A percentile compares a stretch with the other conserved stretches of the same genome.
Evolutionary conservation across 2,329 filamentous ascomycete species (phyloP).

Genomic region (Sarocladiaceae sp.): DNA sequence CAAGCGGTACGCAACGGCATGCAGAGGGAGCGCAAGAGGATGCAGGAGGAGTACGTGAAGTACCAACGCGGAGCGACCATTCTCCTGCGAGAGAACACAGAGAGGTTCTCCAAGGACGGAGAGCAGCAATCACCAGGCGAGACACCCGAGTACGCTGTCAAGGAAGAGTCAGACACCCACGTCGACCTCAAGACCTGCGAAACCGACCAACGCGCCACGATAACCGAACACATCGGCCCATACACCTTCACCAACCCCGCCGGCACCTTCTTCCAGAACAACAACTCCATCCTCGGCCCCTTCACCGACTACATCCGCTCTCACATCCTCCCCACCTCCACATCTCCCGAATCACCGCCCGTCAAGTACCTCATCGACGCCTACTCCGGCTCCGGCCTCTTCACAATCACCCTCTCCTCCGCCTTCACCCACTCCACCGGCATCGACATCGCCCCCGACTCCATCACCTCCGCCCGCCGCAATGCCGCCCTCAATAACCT

Average conservation of each 20-base stretch:
- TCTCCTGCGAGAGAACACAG: constrained; percentile 78
- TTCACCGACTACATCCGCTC: constrained; percentile 86
- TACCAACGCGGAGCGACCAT: constrained; percentile 84
- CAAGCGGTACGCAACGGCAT: constrained; percentile 76
- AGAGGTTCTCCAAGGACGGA: constrained; percentile 50
- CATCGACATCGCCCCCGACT: constrained; percentile 79
- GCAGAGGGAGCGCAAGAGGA: constrained; percentile 68
- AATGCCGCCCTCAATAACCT: constrained; percentile 78
- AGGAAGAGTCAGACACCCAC: constrained; percentile 48
- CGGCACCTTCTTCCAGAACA: constrained; percentile 98
- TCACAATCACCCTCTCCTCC: constrained; percentile 85
- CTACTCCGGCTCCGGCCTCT: constrained; percentile 94
- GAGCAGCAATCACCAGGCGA: constrained; percentile 18
- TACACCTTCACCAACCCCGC: constrained; percentile 88
- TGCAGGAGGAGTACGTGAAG: constrained; percentile 60
- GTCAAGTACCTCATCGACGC: constrained; percentile 93
- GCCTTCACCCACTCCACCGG: constrained; percentile 80
- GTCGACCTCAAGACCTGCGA: constrained; percentile 82
- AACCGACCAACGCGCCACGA: constrained; percentile 74
- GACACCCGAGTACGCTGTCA: constrained; percentile 28
- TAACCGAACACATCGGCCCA: constrained; percentile 81
- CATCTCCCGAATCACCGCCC: constrained; percentile 20
- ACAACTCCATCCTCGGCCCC: constrained; percentile 87
- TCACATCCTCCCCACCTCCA: constrained; percentile 56
- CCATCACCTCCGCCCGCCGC: constrained; percentile 68